Evolutionary conservation across 2,329 filamentous ascomycete genomes (phyloP).

Genomic region (Sphaceloma murrayae): DNA sequence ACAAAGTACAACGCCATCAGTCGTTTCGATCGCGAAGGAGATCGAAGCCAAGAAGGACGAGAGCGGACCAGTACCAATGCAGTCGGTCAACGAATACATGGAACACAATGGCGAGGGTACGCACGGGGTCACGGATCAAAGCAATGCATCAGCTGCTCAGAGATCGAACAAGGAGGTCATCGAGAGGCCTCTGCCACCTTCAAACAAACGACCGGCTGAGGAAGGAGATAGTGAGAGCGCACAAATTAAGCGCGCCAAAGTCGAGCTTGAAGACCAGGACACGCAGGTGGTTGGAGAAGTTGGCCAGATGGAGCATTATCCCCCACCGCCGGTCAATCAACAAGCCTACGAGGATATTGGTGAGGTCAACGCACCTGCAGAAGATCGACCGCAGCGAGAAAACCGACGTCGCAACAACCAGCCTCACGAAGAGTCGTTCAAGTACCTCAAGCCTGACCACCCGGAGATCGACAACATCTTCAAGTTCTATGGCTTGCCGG

Average conservation of each 20-base stretch:
- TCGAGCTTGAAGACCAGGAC: conserved; percentile 25
- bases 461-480: conserved; percentile 68
- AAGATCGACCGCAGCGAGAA: conserved; percentile 15
- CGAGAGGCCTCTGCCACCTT: background rate
- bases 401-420: conserved; percentile 29
- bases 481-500: conserved; percentile 73
- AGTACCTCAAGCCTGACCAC: conserved; percentile 69
- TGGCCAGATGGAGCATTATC: conserved; percentile 23
- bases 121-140: conserved; percentile 11
- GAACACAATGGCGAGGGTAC: conserved; percentile 5
- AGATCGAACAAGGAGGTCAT: conserved; percentile 22
- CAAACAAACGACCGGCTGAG: conserved; percentile 34
- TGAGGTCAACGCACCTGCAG: conserved; percentile 1
- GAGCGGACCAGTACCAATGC: conserved; percentile 22
- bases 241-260: conserved; percentile 29
- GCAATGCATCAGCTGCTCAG: conserved; percentile 22
- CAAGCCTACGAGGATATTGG: conserved; percentile 16
- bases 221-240: conserved; percentile 27
- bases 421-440: conserved; percentile 83
- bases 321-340: conserved; percentile 21
- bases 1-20: conserved; percentile 19
- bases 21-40: conserved; percentile 32
- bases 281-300: conserved; percentile 20
- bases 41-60: conserved; percentile 30
- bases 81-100: conserved; percentile 24